Conservation (phyloP, 495 filamentous ascomycete species). For the Chaetomium cochliodes region DNA sequence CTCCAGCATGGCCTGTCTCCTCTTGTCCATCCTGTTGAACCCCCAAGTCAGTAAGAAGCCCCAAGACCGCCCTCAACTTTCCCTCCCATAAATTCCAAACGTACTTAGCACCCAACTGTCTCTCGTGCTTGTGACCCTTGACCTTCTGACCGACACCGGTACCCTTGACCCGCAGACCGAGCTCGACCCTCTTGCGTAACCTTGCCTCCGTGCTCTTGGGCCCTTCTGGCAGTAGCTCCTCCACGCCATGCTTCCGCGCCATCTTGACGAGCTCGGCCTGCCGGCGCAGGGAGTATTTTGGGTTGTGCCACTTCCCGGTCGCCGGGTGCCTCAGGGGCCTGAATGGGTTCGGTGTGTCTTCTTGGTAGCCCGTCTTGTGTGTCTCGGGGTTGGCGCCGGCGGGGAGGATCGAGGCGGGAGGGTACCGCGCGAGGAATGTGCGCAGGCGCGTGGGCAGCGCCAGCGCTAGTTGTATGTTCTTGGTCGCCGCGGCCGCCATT, state of each 20-base stretch:
- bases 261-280: slow-evolving; percentile 93
- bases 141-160: slow-evolving; percentile 90
- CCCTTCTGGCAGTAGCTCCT: slow-evolving; percentile 75
- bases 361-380: slow-evolving; percentile 46
- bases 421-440: slow-evolving; percentile 86
- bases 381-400: slow-evolving; percentile 44
- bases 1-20: slow-evolving; percentile 85
- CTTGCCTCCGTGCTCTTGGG: slow-evolving; percentile 72
- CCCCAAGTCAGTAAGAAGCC: slow-evolving; percentile 26
- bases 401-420: slow-evolving; percentile 59
- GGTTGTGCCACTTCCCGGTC: slow-evolving; percentile 75
- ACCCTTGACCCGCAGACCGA: slow-evolving; percentile 77
- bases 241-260: slow-evolving; percentile 74
- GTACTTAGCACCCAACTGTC: slow-evolving; percentile 72
- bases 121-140: slow-evolving; percentile 92
- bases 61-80: not conserved
- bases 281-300: slow-evolving; percentile 74
- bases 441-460: slow-evolving; percentile 70
- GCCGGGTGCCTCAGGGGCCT: slow-evolving; percentile 63
- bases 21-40: slow-evolving; percentile 70
- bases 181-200: slow-evolving; percentile 62
- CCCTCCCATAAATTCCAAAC: slow-evolving; percentile 29
- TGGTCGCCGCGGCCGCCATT: slow-evolving; percentile 38
- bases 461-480: slow-evolving; percentile 60
- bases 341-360: slow-evolving; percentile 68